Conservation (phyloP, 75 land plant genomes). For the Cryptomeria japonica region DNA sequence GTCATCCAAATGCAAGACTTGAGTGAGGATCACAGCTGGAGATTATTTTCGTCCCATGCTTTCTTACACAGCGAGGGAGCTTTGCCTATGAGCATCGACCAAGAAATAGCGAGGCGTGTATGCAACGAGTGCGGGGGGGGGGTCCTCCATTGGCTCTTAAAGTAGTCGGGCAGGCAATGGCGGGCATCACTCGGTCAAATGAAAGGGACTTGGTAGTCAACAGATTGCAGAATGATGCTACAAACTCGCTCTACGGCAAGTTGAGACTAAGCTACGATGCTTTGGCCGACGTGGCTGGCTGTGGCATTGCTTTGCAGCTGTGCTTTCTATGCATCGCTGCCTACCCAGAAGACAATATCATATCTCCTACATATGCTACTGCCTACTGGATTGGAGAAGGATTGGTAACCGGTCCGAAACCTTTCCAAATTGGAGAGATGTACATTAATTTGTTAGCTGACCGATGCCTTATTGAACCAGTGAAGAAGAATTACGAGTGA, state of each 20-base stretch:
- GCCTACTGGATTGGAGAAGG: background rate
- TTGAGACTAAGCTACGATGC: background rate
- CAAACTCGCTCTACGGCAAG: background rate
- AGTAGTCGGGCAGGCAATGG: background rate
- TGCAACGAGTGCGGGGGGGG: background rate
- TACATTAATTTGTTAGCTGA: background rate
- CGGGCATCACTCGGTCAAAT: background rate
- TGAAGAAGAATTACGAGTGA: background rate
- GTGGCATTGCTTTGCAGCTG: background rate
- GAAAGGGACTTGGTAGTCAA: background rate
- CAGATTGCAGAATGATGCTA: background rate
- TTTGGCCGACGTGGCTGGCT: background rate
- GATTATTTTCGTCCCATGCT: too few relatives aligned
- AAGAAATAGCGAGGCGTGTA: background rate
- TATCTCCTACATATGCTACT: fast-evolving
- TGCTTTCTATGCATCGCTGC: background rate
- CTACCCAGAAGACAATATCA: background rate
- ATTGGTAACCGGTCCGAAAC: background rate
- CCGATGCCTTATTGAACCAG: background rate
- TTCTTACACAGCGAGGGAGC: background rate
- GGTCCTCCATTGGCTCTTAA: background rate
- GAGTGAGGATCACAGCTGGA: too few relatives aligned
- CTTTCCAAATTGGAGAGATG: background rate
- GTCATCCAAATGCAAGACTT: too few relatives aligned
- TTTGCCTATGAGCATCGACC: background rate